A percentile compares a stretch with the other conserved stretches of the same genome.
These are phyloP conservation scores for Termitomyces sp. DNA, from an alignment of 1,284 basidiomycete species.

Conservation along the genomic window DNA sequence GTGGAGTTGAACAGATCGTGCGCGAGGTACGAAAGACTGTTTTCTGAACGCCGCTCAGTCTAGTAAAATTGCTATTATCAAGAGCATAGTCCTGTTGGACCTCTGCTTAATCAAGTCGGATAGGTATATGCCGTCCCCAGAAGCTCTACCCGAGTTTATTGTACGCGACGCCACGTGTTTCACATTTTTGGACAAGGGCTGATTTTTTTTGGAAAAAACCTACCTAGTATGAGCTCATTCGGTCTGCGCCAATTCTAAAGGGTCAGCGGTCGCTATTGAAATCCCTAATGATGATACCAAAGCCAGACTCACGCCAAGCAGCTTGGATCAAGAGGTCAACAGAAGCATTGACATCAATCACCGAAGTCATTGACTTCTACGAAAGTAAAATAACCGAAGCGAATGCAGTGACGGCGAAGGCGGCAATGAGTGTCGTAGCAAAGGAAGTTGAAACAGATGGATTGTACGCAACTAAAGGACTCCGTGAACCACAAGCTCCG, in stretches of 20 bases:
- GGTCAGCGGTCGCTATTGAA: conserved; percentile 43
- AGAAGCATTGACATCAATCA: conserved; percentile 38
- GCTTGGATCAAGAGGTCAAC: conserved; percentile 27
- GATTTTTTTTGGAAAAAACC: background rate
- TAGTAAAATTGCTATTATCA: background rate
- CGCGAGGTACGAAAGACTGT: conserved; percentile 39
- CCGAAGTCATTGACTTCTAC: conserved; percentile 45
- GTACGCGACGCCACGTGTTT: conserved; percentile 34
- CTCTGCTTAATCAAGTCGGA: conserved; percentile 46
- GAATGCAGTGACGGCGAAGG: conserved; percentile 41
- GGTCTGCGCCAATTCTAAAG: conserved; percentile 43
- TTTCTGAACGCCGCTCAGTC: background rate
- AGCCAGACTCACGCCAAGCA: conserved; percentile 13
- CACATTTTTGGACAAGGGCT: background rate
- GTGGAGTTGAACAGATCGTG: conserved; percentile 46
- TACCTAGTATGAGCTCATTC: conserved; percentile 59
- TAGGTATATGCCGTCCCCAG: conserved; percentile 45
- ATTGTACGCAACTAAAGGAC: conserved; percentile 36
- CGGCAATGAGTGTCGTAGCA: conserved; percentile 49
- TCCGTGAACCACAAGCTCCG: conserved; percentile 39
- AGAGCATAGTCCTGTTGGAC: conserved; percentile 50
- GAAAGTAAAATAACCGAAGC: conserved; percentile 44
- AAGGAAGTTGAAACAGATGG: conserved; percentile 58
- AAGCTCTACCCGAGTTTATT: conserved; percentile 52
- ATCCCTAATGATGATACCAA: conserved; percentile 30